Conservation (phyloP, 2,329 filamentous ascomycete genomes). For the Trichophyton simii region DNA sequence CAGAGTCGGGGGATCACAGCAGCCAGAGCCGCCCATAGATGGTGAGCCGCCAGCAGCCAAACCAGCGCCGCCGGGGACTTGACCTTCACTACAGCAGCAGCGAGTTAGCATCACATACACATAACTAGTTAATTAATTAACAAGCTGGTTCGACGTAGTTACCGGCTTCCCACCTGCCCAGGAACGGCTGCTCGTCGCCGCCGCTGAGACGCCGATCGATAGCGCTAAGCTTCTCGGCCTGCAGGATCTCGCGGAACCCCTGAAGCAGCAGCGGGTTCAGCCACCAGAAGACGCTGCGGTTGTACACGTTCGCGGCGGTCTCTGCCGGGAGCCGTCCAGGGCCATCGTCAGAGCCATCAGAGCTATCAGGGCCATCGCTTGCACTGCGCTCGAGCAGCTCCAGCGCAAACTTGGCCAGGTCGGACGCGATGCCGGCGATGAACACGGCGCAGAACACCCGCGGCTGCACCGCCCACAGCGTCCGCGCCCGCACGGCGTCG, state of each 20-base stretch:
- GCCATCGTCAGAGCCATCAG: background rate
- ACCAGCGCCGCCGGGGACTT: background rate
- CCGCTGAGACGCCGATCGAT: slow-evolving; percentile 14
- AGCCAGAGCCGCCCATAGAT: background rate
- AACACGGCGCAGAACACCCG: background rate
- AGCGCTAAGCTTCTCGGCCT: slow-evolving; percentile 20
- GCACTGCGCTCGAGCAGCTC: background rate
- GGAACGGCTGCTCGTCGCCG: background rate
- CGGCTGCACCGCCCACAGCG: background rate
- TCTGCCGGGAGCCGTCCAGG: background rate
- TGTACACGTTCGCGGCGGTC: background rate
- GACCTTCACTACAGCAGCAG: background rate
- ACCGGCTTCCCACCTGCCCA: background rate
- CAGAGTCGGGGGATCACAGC: slow-evolving; percentile 15
- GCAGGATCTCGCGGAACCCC: slow-evolving; percentile 10
- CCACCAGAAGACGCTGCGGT: background rate
- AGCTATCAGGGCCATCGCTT: background rate
- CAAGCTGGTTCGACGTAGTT: background rate
- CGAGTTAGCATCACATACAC: too few species aligned
- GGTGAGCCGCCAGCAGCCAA: background rate
- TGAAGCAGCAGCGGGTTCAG: background rate
- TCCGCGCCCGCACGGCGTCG: background rate
- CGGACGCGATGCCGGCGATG: background rate
- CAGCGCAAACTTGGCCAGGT: background rate
- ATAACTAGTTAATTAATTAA: too few species aligned